Base-by-base conservation (phyloP, 179 eudicot genomes). In the Spergularia azorica region DNA sequence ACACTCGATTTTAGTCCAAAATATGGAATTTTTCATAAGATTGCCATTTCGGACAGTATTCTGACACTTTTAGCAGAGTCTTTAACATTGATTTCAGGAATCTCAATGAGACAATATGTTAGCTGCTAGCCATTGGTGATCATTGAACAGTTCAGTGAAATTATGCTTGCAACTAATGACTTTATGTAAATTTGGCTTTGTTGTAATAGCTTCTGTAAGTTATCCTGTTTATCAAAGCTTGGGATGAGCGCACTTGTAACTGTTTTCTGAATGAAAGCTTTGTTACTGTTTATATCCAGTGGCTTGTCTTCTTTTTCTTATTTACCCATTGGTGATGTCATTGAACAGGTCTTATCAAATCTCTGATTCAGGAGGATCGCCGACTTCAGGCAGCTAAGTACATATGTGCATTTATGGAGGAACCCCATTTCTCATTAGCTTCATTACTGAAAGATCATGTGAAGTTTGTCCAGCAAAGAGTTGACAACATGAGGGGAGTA, bases 351-450 rank as follows among this genome's bases (percentile, higher is more conserved):
- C 82, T 82, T 67, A 66, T 88, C 66, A 46, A 43, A 61, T 61
- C 66, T 61, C 86, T 88, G 41, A 55, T 84, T 63, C 10, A 79
- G 60, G 76, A 51, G 65, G 67, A 75, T 41, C 59, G 54, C 74
- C 72, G 74, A 61, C 84, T 86, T 75, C 80, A 63, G 16, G 90
- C 90, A 18, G 71, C 85, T 58, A 63, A 66, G 71, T 80, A 78
- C 75, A 79, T 86, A 16, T 79, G 70, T 61, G 75, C 72, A 20
- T 82, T 81, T 72, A 71, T 70, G 66, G 79, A 82, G 48, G 73
- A 74, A 17, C 57, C 70, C 10, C 61, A 58, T 71, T 82, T 88
- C 72, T 86, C 85, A 7, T 83, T 82, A 41, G 79, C 59, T 51
- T 74, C 73, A 21, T 70, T 86, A 59, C 79, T 86, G 52, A 77